phyloP scores from a whole-genome alignment of 2,329 filamentous ascomycete genomes.

The Verticillium klebahnii region DNA sequence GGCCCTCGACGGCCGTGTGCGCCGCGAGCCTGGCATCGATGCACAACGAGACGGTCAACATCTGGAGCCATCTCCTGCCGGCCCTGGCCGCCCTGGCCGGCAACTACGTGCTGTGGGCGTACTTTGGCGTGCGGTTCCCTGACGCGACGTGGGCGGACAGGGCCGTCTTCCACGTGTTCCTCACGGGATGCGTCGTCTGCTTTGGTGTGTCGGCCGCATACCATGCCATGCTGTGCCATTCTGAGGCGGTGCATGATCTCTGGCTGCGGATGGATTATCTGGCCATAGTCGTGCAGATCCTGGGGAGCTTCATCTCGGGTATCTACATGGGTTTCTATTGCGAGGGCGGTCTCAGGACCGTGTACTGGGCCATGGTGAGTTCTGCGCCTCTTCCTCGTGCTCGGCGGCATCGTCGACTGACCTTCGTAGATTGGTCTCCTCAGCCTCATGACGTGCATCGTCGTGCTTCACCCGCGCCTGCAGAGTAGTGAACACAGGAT shows the following conservation, averaged over 20 bases:
- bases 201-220: slow-evolving; percentile 31
- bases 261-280: slow-evolving; percentile 33
- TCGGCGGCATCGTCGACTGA: not conserved
- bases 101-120: slow-evolving; percentile 16
- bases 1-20: slow-evolving; percentile 27
- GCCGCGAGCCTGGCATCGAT: slow-evolving; percentile 33
- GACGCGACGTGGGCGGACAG: slow-evolving; percentile 25
- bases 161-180: slow-evolving; percentile 33
- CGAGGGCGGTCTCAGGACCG: slow-evolving; percentile 22
- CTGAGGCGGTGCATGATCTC: slow-evolving; percentile 22
- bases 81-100: slow-evolving; percentile 27
- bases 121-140: slow-evolving; percentile 24
- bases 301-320: slow-evolving; percentile 32
- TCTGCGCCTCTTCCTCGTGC: not conserved
- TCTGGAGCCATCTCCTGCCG: slow-evolving; percentile 33
- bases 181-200: slow-evolving; percentile 29
- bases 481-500: slow-evolving; percentile 29
- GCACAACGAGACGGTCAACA: slow-evolving; percentile 28
- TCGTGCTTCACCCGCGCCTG: slow-evolving; percentile 28
- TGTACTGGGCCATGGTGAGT: slow-evolving; percentile 31
- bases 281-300: slow-evolving; percentile 30
- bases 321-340: slow-evolving; percentile 36
- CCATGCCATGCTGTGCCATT: slow-evolving; percentile 35
- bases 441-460: slow-evolving; percentile 24
- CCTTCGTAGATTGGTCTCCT: slow-evolving; percentile 26